Percentiles rank a stretch among this genome's conserved stretches.
Conservation (phyloP, 495 filamentous ascomycete genomes). For the Mytilinidion resinicola region DNA sequence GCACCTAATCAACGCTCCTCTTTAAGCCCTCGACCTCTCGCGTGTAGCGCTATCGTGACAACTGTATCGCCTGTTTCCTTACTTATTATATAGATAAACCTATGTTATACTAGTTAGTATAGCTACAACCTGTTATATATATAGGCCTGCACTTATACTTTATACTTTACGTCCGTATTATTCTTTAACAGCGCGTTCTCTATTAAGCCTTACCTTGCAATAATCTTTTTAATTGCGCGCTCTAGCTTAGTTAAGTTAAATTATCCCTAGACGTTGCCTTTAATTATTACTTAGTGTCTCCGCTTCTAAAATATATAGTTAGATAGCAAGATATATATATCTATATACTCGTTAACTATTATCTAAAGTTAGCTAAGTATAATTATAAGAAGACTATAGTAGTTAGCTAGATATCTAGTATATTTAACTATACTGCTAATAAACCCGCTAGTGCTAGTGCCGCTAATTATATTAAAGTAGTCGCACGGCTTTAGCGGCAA, state of each 20-base stretch:
- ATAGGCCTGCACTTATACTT: slow-evolving; percentile 21
- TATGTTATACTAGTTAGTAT: slow-evolving; percentile 1
- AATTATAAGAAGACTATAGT: slow-evolving; percentile 10
- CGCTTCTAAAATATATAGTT: slow-evolving; percentile 29
- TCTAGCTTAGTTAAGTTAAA: slow-evolving; percentile 41
- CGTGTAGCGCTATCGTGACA: no score
- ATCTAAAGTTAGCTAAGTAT: slow-evolving; percentile 14
- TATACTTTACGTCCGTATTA: slow-evolving; percentile 29
- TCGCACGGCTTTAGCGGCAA: no score
- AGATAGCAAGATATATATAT: slow-evolving; percentile 10
- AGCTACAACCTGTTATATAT: neutral
- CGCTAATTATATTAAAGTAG: no score
- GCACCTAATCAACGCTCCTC: no score
- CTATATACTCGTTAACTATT: slow-evolving; percentile 7
- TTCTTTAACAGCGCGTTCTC: slow-evolving; percentile 41
- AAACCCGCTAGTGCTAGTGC: no score
- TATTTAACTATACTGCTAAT: no score
- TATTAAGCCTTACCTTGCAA: slow-evolving; percentile 33
- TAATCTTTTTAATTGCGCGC: slow-evolving; percentile 39
- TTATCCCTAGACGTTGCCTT: slow-evolving; percentile 33
- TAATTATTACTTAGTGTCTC: slow-evolving; percentile 33
- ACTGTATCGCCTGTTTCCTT: slow-evolving; percentile 13
- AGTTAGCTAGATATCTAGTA: no score
- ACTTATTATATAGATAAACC: slow-evolving; percentile 10
- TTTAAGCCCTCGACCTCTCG: no score